Base-by-base conservation (phyloP, 202 grass and related monocot species). In the Cymbopogon flexuosus region DNA sequence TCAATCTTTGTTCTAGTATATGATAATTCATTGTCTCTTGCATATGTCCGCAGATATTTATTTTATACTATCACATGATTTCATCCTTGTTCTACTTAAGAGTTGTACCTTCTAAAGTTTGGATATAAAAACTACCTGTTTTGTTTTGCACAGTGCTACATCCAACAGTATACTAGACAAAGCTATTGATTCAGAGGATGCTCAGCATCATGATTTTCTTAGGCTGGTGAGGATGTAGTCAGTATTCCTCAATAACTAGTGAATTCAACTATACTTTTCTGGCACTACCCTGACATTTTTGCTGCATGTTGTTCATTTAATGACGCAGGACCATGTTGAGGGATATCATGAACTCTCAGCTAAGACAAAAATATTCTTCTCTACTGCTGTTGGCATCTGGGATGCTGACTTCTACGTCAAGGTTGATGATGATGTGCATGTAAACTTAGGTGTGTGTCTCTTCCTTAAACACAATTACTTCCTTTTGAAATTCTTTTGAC, bases 381-480 rank as follows among this genome's bases (percentile, higher is more conserved):
- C 91, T 35, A 92, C 91, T 76, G 89, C 91, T 49, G 80, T 97
- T 71, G 70, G 76, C 43, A 92, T 84, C 77, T 97, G 94, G 94
- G 94, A 97, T 87, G 89, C 94, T 75, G 87, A 97, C 61, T 97
- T 97, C 73, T 97, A 87, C 8, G 94, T 97, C 73, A 97, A 97
- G 89, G 94, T 97, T 13, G 94, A 97, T 68, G 94, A 97, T 72
- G 94, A 97, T 81, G 86, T 97, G 80, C 94, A 97, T 87, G 94
- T 97, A 30, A 97, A 97, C 72, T 85, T 97, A 94, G 94, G 94
- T 97, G 74, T 61, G 79, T 67, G 85, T 61, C 67, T 18, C 85
- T 21, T 61, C 37, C 62, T 71, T 58, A 34, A 3, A 36, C 9
- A n/a, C 63, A 54, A 65, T 82, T 47, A 10, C 24, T 67, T 90